phyloP scores from a whole-genome alignment of 116 monocot species.

The Papilionanthe hybrid region DNA sequence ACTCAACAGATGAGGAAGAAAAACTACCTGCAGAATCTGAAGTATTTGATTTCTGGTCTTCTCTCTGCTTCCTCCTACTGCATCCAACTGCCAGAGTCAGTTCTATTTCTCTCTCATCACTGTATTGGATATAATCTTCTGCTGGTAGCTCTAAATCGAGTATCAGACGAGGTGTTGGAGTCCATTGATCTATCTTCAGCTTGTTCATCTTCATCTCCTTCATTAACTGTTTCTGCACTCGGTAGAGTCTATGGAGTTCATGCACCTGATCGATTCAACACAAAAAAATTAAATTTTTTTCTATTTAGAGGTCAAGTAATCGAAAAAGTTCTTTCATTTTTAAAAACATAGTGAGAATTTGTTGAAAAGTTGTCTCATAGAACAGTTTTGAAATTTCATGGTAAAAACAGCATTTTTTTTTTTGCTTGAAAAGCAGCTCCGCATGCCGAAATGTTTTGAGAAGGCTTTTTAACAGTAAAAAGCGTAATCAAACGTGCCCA shows the following conservation, averaged over 20 bases:
- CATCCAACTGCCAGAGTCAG: constrained; percentile 42
- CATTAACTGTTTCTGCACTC: constrained; percentile 47
- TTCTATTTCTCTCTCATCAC: constrained; percentile 31
- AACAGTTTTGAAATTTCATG: too few species aligned
- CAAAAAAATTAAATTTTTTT: too few species aligned
- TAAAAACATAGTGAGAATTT: too few species aligned
- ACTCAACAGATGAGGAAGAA: constrained; percentile 43
- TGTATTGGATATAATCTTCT: constrained; percentile 5
- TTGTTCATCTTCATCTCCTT: constrained; percentile 21
- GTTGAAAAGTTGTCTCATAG: too few species aligned
- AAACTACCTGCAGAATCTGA: constrained; percentile 35
- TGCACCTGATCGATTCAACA: constrained; percentile 23
- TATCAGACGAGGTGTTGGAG: background rate
- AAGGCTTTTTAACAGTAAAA: too few species aligned
- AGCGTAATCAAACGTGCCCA: too few species aligned
- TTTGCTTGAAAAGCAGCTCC: too few species aligned
- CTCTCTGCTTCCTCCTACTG: constrained; percentile 19
- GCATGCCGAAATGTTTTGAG: too few species aligned
- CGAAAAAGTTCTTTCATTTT: background rate
- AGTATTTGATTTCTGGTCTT: constrained; percentile 13
- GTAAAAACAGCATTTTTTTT: too few species aligned
- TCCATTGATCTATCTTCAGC: background rate
- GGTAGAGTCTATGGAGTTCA: constrained; percentile 54
- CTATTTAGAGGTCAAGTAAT: background rate
- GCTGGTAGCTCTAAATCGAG: constrained; percentile 11